phyloP scores from a whole-genome alignment of 805 yeast genomes.

The Candida sithepensis region DNA sequence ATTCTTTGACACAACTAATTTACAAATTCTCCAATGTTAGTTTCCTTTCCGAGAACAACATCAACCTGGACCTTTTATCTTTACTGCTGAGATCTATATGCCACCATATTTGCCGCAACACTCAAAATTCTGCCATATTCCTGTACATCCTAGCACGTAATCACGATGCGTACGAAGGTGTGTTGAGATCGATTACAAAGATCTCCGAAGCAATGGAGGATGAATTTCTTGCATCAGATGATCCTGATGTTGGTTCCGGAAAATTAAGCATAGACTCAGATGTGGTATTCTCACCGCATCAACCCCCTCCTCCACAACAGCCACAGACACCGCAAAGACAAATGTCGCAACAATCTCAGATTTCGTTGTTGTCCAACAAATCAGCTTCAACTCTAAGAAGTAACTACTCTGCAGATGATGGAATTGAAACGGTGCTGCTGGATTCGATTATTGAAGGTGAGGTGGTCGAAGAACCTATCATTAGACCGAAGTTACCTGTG shows the following conservation, averaged over 20 bases:
- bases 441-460: slow-evolving; percentile 10
- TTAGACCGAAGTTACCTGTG: slow-evolving; percentile 47
- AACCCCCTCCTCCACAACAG: slow-evolving; percentile 1
- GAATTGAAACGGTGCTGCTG: slow-evolving; percentile 7
- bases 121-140: slow-evolving; percentile 50
- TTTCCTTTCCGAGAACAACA: slow-evolving; percentile 35
- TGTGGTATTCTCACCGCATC: not conserved
- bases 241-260: not conserved
- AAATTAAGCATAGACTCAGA: not conserved
- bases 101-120: slow-evolving; percentile 47
- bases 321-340: not conserved
- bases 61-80: slow-evolving; percentile 55
- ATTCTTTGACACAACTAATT: slow-evolving; percentile 41
- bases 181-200: slow-evolving; percentile 33
- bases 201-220: slow-evolving; percentile 23
- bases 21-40: slow-evolving; percentile 34
- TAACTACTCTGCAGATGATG: slow-evolving; percentile 12
- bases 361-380: slow-evolving; percentile 3
- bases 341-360: not conserved
- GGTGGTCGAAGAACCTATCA: slow-evolving; percentile 34
- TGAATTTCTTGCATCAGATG: slow-evolving; percentile 5
- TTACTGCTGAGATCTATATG: slow-evolving; percentile 54
- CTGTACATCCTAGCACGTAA: slow-evolving; percentile 46
- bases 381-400: slow-evolving; percentile 11
- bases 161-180: slow-evolving; percentile 34